Conservation (phyloP, 2,329 filamentous ascomycete genomes). For the Paecilomyces variotii region DNA sequence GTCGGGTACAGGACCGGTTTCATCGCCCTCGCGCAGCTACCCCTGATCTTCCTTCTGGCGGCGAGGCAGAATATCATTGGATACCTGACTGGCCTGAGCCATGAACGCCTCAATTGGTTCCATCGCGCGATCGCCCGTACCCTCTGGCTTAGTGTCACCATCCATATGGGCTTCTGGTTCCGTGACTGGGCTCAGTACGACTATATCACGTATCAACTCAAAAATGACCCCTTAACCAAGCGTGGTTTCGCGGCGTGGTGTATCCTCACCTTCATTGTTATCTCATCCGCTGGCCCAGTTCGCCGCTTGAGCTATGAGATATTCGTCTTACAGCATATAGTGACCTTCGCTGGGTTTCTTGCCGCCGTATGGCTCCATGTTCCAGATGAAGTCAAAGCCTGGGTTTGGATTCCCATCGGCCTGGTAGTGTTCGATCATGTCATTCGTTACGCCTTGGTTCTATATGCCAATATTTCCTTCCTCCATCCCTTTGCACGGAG, state of each 20-base stretch:
- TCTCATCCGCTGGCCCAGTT: slow-evolving; percentile 44
- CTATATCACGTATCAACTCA: slow-evolving; percentile 42
- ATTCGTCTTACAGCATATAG: slow-evolving; percentile 47
- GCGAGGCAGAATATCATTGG: slow-evolving; percentile 50
- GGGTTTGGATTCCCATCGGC: slow-evolving; percentile 41
- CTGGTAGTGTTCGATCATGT: slow-evolving; percentile 40
- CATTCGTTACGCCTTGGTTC: slow-evolving; percentile 25
- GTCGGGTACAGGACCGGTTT: slow-evolving; percentile 51
- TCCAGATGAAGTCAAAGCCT: slow-evolving; percentile 34
- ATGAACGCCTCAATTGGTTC: slow-evolving; percentile 46
- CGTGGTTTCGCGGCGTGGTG: slow-evolving; percentile 47
- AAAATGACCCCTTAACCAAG: slow-evolving; percentile 41
- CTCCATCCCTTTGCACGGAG: slow-evolving; percentile 24
- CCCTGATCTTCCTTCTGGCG: slow-evolving; percentile 48
- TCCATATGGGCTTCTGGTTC: slow-evolving; percentile 50
- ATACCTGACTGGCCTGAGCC: slow-evolving; percentile 38
- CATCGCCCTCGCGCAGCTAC: slow-evolving; percentile 46
- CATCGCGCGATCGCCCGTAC: slow-evolving; percentile 46
- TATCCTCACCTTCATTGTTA: slow-evolving; percentile 44
- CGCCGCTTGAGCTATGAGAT: slow-evolving; percentile 45
- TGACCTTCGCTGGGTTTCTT: slow-evolving; percentile 44
- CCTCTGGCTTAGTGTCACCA: slow-evolving; percentile 45
- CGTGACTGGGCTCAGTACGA: slow-evolving; percentile 45
- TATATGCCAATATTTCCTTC: slow-evolving; percentile 35
- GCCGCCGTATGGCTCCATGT: slow-evolving; percentile 43